Conservation (phyloP, 495 filamentous ascomycete species). For the Elasticomyces elasticus region DNA sequence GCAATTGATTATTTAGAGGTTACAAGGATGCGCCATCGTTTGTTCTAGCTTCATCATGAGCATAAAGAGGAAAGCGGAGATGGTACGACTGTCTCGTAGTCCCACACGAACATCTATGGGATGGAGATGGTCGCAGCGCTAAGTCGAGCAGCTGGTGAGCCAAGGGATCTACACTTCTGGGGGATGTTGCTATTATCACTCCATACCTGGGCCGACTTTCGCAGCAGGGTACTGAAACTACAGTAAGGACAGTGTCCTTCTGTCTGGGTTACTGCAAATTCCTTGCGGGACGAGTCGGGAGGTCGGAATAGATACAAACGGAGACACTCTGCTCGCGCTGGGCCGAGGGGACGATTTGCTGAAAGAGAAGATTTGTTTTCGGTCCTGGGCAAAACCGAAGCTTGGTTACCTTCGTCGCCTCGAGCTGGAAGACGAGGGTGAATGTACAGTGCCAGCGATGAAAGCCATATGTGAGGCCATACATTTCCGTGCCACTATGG, state of each 20-base stretch:
- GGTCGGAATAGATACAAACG: not conserved
- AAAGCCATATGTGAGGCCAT: not conserved
- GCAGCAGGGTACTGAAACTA: too few relatives aligned
- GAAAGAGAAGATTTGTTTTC: not conserved
- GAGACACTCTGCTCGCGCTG: not conserved
- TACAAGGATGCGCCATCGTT: slow-evolving; percentile 49
- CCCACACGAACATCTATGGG: slow-evolving; percentile 59
- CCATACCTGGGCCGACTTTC: slow-evolving; percentile 69
- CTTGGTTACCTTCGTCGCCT: not conserved
- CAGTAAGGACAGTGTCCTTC: too few relatives aligned
- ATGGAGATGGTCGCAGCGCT: slow-evolving; percentile 55
- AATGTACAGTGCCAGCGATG: not conserved
- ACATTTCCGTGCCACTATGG: not conserved
- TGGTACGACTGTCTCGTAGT: slow-evolving; percentile 34
- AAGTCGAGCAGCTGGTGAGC: slow-evolving; percentile 57
- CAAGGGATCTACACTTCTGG: slow-evolving; percentile 53
- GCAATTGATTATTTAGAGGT: slow-evolving; percentile 47
- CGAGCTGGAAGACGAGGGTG: not conserved
- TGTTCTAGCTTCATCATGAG: slow-evolving; percentile 70
- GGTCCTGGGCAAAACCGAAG: not conserved
- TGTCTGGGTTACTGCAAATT: too few relatives aligned
- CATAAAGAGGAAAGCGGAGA: slow-evolving; percentile 42
- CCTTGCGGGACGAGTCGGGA: not conserved
- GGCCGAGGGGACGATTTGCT: not conserved
- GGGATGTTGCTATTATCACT: slow-evolving; percentile 72